Conservation (phyloP, 805 yeast genomes). For the Candida krabiensis region DNA sequence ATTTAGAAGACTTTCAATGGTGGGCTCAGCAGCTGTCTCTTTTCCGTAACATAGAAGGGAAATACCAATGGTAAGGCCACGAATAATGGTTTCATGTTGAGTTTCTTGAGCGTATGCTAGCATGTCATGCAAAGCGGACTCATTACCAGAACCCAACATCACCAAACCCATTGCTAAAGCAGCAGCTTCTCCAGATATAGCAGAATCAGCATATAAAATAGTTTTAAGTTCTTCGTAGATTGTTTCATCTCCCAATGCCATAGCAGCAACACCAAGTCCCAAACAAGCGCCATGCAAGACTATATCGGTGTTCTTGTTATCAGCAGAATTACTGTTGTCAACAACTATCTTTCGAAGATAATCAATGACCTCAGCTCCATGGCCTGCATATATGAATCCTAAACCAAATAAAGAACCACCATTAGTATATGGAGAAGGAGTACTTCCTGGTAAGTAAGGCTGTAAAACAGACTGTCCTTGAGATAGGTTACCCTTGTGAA, state of each 20-base stretch:
- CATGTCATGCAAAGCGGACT: conserved; percentile 73
- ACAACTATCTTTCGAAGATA: conserved; percentile 72
- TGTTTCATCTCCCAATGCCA: conserved; percentile 78
- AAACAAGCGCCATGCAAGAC: conserved; percentile 93
- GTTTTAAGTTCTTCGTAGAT: conserved; percentile 81
- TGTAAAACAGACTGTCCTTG: conserved; percentile 85
- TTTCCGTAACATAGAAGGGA: conserved; percentile 84
- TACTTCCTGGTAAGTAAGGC: conserved; percentile 85
- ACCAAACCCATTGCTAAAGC: conserved; percentile 95
- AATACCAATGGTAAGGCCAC: conserved; percentile 89
- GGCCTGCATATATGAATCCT: conserved; percentile 94
- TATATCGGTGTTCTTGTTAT: conserved; percentile 66
- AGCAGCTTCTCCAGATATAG: conserved; percentile 94
- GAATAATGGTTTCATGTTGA: conserved; percentile 90
- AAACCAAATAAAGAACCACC: conserved; percentile 95
- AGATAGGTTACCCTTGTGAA: conserved; percentile 90
- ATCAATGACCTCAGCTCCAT: conserved; percentile 83
- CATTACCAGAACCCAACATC: conserved; percentile 87
- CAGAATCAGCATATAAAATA: conserved; percentile 85
- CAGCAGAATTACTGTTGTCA: conserved; percentile 46
- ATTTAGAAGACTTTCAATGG: conserved; percentile 62
- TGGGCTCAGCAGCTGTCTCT: conserved; percentile 74
- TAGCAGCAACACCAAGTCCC: conserved; percentile 95
- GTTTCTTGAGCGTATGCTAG: conserved; percentile 90
- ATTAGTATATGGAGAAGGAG: conserved; percentile 83